phyloP scores from a whole-genome alignment of 257 asterid genomes.

The Gynochthodes officinalis region DNA sequence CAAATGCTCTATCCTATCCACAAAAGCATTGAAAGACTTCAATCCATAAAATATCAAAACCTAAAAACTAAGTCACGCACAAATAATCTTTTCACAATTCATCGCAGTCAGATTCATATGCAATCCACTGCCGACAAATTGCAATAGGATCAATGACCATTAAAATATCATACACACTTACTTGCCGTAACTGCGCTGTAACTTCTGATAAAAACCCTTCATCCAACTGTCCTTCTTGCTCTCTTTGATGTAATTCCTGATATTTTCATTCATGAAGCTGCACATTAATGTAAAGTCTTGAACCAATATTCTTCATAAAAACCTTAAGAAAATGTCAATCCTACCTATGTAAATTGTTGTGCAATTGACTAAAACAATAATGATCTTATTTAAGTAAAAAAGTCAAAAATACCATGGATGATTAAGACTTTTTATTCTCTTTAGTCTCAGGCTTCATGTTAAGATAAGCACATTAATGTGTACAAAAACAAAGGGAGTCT shows the following conservation, averaged over 20 bases:
- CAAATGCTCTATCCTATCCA: neutral
- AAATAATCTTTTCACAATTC: neutral
- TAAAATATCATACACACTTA: slow-evolving; percentile 32
- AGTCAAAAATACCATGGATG: neutral
- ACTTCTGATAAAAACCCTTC: slow-evolving; percentile 96
- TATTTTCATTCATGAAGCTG: slow-evolving; percentile 18
- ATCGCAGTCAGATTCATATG: neutral
- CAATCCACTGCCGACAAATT: neutral
- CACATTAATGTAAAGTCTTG: neutral
- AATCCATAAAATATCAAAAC: neutral
- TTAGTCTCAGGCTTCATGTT: neutral
- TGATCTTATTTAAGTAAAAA: neutral
- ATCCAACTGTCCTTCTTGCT: slow-evolving; percentile 93
- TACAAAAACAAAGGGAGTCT: neutral
- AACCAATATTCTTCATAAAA: neutral
- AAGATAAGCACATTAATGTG: neutral
- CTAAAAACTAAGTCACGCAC: neutral
- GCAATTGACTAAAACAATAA: neutral
- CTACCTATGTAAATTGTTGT: neutral
- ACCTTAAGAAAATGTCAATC: neutral
- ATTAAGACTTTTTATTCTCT: neutral
- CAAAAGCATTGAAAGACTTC: neutral
- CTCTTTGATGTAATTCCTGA: slow-evolving; percentile 81
- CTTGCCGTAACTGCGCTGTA: slow-evolving; percentile 88
- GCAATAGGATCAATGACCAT: neutral